A percentile compares a stretch with the other conserved stretches of the same genome.
Conservation (phyloP, 1,139 yeast genomes). For the Pichiaceae sp. region DNA sequence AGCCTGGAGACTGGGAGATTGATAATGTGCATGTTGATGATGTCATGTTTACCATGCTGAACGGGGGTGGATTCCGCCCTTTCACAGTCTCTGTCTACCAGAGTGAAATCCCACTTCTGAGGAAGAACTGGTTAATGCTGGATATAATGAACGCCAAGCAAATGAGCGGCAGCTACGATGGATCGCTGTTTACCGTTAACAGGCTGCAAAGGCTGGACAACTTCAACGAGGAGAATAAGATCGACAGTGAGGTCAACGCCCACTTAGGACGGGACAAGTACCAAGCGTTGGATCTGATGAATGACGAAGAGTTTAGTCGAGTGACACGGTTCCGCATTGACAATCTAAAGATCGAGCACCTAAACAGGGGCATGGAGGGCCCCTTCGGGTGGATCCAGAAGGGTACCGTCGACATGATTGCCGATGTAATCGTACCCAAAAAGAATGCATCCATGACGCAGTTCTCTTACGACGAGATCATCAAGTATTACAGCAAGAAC, state of each 20-base stretch:
- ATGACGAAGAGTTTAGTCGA: conserved; percentile 40
- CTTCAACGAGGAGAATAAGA: conserved; percentile 23
- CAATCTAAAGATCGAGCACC: conserved; percentile 75
- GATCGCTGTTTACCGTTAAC: conserved; percentile 85
- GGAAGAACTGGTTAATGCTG: conserved; percentile 90
- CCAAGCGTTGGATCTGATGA: conserved; percentile 6
- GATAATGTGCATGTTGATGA: conserved; percentile 79
- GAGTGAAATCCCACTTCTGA: conserved; percentile 67
- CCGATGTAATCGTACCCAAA: conserved; percentile 77
- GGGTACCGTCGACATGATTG: conserved; percentile 88
- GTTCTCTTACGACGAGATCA: conserved; percentile 33
- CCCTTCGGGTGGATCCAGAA: conserved; percentile 95
- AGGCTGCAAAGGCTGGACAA: conserved; percentile 55
- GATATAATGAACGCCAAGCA: conserved; percentile 80
- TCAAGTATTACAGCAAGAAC: conserved; percentile 17
- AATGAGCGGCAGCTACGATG: conserved; percentile 88
- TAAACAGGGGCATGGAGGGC: conserved; percentile 83
- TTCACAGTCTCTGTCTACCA: conserved; percentile 81
- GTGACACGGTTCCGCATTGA: conserved; percentile 80
- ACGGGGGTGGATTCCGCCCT: conserved; percentile 75
- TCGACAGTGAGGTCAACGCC: conserved; percentile 16
- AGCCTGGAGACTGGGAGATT: conserved; percentile 90
- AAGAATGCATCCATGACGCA: conserved; percentile 34
- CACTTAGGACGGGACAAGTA: conserved; percentile 12
- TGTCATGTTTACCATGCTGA: conserved; percentile 69